Percentiles rank a stretch among this genome's conserved stretches.
phyloP scores from a whole-genome alignment of 2,329 filamentous ascomycete genomes.

The Talaromyces funiculosus region DNA sequence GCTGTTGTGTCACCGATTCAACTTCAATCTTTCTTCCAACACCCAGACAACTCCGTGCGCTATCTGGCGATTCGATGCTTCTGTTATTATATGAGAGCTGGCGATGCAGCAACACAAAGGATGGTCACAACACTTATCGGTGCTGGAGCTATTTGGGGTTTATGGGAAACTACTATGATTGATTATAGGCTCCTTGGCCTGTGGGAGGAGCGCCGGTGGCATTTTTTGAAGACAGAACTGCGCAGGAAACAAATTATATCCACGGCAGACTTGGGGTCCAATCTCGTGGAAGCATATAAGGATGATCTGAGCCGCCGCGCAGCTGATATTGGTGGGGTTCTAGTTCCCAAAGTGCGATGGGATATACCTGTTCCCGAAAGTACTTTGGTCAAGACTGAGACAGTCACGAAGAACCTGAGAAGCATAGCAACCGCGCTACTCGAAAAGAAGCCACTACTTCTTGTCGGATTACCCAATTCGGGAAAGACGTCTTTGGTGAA shows the following conservation, averaged over 20 bases:
- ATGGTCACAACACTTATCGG: slow-evolving; percentile 64
- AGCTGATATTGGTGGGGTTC: slow-evolving; percentile 58
- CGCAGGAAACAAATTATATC: slow-evolving; percentile 19
- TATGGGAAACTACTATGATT: slow-evolving; percentile 68
- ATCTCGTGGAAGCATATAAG: slow-evolving; percentile 25
- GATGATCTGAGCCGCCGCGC: slow-evolving; percentile 54
- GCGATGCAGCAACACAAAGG: slow-evolving; percentile 70
- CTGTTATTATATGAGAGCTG: slow-evolving; percentile 69
- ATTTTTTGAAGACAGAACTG: slow-evolving; percentile 27
- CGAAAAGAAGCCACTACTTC: slow-evolving; percentile 63
- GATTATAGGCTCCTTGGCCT: slow-evolving; percentile 71
- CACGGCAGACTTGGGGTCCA: slow-evolving; percentile 18
- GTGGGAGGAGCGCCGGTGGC: slow-evolving; percentile 57
- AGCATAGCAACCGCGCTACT: slow-evolving; percentile 64
- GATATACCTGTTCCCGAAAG: slow-evolving; percentile 46
- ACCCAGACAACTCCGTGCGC: slow-evolving; percentile 56
- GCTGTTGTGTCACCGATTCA: slow-evolving; percentile 59
- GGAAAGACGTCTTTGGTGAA: slow-evolving; percentile 86
- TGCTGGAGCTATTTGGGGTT: slow-evolving; percentile 57
- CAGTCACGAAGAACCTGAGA: slow-evolving; percentile 66
- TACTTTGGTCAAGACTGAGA: slow-evolving; percentile 63
- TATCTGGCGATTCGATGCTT: slow-evolving; percentile 80
- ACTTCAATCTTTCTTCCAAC: slow-evolving; percentile 63
- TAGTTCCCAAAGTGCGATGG: slow-evolving; percentile 58
- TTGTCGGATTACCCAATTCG: slow-evolving; percentile 76